phyloP scores from a whole-genome alignment of 2,329 filamentous ascomycete species.

The Cladophialophora bantiana region DNA sequence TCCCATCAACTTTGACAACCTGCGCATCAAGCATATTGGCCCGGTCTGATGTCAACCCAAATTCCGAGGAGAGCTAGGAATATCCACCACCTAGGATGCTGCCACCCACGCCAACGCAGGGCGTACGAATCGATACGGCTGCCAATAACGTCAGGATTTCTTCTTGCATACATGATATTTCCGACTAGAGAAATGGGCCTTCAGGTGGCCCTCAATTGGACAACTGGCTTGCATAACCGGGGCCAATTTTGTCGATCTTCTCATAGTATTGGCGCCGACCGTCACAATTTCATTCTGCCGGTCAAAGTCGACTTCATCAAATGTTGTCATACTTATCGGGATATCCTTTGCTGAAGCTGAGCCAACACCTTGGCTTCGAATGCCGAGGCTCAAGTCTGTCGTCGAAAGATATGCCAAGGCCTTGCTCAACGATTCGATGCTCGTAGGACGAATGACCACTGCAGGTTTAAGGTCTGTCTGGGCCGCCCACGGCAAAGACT shows the following conservation, averaged over 20 bases:
- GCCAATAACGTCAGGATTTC: not conserved
- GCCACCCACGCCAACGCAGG: slow-evolving; percentile 12
- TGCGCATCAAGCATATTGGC: slow-evolving; percentile 18
- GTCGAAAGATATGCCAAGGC: slow-evolving; percentile 10
- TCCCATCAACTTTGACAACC: slow-evolving; percentile 18
- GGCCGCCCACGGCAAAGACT: slow-evolving; percentile 12
- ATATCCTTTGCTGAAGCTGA: slow-evolving; percentile 20
- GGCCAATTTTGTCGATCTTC: slow-evolving; percentile 17
- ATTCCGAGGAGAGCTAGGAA: slow-evolving; percentile 20
- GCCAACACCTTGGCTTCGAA: slow-evolving; percentile 15
- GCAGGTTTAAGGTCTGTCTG: slow-evolving; percentile 13
- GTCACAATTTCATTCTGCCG: slow-evolving; percentile 13
- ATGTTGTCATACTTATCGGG: slow-evolving; percentile 14
- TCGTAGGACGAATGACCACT: slow-evolving; percentile 11
- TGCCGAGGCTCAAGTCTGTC: slow-evolving; percentile 8
- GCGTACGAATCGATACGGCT: slow-evolving; percentile 13
- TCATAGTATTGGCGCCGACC: slow-evolving; percentile 17
- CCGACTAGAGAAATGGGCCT: not conserved
- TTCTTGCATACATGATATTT: not conserved
- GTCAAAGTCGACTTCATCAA: slow-evolving; percentile 8
- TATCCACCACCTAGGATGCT: slow-evolving; percentile 18
- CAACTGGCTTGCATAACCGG: slow-evolving; percentile 13
- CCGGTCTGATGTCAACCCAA: slow-evolving; percentile 14
- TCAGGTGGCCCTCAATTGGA: not conserved
- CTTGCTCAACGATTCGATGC: slow-evolving; percentile 12